phyloP scores from a whole-genome alignment of 140 eudicot genomes.

The Bidens hawaiensis region DNA sequence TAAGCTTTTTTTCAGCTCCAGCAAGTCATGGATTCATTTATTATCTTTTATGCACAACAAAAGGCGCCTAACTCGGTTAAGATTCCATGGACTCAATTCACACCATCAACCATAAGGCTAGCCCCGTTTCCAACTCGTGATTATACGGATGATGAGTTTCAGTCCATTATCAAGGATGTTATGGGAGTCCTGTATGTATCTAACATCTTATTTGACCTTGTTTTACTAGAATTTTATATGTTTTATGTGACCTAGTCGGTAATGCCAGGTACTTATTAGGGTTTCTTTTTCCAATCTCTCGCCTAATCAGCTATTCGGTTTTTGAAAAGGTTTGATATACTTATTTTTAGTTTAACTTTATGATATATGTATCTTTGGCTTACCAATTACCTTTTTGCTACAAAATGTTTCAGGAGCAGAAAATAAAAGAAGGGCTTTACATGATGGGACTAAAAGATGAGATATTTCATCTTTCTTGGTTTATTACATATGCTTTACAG shows the following conservation, averaged over 20 bases:
- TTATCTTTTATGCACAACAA: constrained; percentile 74
- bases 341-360: background rate
- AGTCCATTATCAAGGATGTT: constrained; percentile 87
- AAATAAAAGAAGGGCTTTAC: constrained; percentile 97
- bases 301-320: constrained; percentile 91
- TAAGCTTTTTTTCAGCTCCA: constrained; percentile 59
- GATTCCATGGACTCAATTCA: constrained; percentile 60
- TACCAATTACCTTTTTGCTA: constrained; percentile 13
- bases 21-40: constrained; percentile 88
- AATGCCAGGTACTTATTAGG: constrained; percentile 84
- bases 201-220: background rate
- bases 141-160: constrained; percentile 99
- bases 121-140: constrained; percentile 99
- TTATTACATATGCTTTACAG: constrained; percentile 87
- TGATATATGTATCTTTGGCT: background rate
- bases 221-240: constrained; percentile 7
- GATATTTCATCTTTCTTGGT: constrained; percentile 91
- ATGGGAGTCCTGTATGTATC: constrained; percentile 92
- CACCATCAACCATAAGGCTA: constrained; percentile 80
- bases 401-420: constrained; percentile 67
- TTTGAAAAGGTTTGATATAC: constrained; percentile 73
- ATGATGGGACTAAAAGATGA: constrained; percentile 98
- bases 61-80: constrained; percentile 26
- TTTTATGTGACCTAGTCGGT: constrained; percentile 12
- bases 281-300: constrained; percentile 96